Conservation (phyloP, 306 rosid genomes). For the Hylodesmum podocarpum region DNA sequence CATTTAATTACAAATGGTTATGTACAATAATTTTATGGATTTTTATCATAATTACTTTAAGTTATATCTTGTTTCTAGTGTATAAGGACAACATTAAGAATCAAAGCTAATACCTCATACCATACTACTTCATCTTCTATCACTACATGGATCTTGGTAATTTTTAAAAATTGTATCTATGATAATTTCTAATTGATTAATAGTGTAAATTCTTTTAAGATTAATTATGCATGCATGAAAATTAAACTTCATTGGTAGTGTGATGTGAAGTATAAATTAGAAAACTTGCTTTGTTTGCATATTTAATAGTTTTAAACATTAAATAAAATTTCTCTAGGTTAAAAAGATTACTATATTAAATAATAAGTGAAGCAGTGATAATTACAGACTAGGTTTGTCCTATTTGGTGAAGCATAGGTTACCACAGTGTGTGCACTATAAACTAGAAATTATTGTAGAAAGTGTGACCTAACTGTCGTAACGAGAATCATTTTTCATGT, state of each 20-base stretch:
- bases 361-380: not conserved
- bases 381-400: not conserved
- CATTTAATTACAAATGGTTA: not conserved
- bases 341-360: not conserved
- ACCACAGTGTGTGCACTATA: not conserved
- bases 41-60: too few relatives aligned
- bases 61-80: too few relatives aligned
- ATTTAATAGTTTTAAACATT: not conserved
- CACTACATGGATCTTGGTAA: too few relatives aligned
- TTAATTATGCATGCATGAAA: too few relatives aligned
- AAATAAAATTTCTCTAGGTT: not conserved
- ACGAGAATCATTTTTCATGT: conserved; percentile 46
- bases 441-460: conserved; percentile 31
- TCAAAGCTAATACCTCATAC: too few relatives aligned
- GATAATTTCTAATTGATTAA: not conserved
- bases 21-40: too few relatives aligned
- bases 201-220: not conserved
- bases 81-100: too few relatives aligned
- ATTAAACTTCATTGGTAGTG: not conserved
- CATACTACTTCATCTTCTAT: too few relatives aligned
- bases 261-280: not conserved
- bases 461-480: conserved; percentile 48
- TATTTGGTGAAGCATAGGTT: not conserved
- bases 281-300: not conserved
- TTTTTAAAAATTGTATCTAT: too few relatives aligned